Conservation (phyloP, 2,329 filamentous ascomycete species). For the Ophiognomonia clavigignenti-juglandacearum region DNA sequence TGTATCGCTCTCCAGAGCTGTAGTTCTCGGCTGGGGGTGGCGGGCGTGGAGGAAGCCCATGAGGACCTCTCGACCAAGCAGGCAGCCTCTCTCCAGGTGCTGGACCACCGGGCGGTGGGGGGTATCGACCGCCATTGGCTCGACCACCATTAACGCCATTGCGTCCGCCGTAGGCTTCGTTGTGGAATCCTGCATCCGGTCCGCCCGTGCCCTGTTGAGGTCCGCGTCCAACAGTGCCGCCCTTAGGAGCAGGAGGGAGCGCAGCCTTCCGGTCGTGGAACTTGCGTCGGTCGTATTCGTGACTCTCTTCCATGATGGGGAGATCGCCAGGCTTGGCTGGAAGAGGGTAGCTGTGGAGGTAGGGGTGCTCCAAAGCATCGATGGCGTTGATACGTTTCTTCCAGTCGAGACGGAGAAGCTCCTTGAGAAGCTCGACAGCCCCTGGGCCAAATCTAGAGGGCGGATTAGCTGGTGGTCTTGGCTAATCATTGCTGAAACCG, state of each 20-base stretch:
- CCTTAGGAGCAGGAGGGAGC: conserved; percentile 84
- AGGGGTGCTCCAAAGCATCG: conserved; percentile 87
- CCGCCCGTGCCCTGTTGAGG: conserved; percentile 35
- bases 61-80: conserved; percentile 47
- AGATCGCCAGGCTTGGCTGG: conserved; percentile 81
- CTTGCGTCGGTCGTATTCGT: conserved; percentile 91
- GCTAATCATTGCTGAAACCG: no score
- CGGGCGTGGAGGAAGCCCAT: conserved; percentile 43
- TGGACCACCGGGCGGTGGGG: conserved; percentile 26
- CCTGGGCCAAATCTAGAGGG: conserved; percentile 54
- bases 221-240: conserved; percentile 81
- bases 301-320: conserved; percentile 89
- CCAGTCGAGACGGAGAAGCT: conserved; percentile 87
- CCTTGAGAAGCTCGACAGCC: conserved; percentile 73
- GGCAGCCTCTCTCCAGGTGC: conserved; percentile 34
- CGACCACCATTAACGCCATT: conserved; percentile 45
- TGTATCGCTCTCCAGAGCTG: conserved; percentile 24
- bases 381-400: conserved; percentile 83
- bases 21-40: conserved; percentile 38
- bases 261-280: conserved; percentile 81
- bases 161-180: conserved; percentile 43
- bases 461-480: neutral
- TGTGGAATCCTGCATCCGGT: conserved; percentile 46
- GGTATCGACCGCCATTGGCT: no score
- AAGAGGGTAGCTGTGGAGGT: conserved; percentile 75